Percentiles rank a stretch among this genome's conserved stretches.
Evolutionary conservation across 2,329 filamentous ascomycete species (phyloP).

Genomic region (Aspergillus pseudotamarii): DNA sequence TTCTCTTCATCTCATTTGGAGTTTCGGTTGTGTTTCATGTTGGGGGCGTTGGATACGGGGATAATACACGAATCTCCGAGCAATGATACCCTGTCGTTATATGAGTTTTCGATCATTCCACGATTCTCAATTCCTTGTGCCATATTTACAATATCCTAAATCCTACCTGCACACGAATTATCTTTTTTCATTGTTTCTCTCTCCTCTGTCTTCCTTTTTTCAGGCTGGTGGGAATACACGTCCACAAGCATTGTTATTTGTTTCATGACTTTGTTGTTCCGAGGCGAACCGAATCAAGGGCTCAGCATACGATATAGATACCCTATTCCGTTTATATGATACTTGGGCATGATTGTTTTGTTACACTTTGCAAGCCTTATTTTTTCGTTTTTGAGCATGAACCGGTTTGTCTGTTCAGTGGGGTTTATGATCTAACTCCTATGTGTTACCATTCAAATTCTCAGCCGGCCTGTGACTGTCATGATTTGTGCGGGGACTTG

Average conservation of each 20-base stretch:
- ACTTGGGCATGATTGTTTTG: slow-evolving; percentile 15
- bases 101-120: slow-evolving; percentile 20
- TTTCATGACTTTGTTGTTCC: slow-evolving; percentile 16
- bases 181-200: background rate
- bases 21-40: background rate
- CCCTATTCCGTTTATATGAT: slow-evolving; percentile 24
- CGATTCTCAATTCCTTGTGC: slow-evolving; percentile 21
- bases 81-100: slow-evolving; percentile 44
- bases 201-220: slow-evolving; percentile 8
- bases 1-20: slow-evolving; percentile 13
- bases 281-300: slow-evolving; percentile 21
- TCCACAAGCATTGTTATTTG: slow-evolving; percentile 16
- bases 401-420: background rate
- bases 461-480: background rate
- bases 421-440: background rate
- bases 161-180: background rate
- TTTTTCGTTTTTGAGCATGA: background rate
- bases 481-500: background rate
- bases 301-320: slow-evolving; percentile 34
- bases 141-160: slow-evolving; percentile 25
- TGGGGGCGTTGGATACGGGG: slow-evolving; percentile 40
- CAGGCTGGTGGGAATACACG: slow-evolving; percentile 16
- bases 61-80: slow-evolving; percentile 46
- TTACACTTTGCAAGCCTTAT: background rate
- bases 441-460: background rate